These are phyloP conservation scores for Trypanosoma scelopori DNA, from an alignment of 208 protist species.

Conservation along the genomic window DNA sequence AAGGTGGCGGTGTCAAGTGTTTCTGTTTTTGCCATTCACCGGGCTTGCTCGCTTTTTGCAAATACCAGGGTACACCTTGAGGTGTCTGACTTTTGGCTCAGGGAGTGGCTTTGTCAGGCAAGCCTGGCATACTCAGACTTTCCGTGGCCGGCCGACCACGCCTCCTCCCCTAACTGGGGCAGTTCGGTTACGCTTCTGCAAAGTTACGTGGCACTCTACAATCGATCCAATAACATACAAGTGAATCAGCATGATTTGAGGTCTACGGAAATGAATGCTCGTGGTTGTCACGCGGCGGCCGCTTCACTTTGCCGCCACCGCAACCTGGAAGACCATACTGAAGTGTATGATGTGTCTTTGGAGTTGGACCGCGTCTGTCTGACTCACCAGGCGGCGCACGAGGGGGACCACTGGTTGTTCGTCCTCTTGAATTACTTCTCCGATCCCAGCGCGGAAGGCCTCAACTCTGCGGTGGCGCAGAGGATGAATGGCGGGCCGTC, in stretches of 20 bases:
- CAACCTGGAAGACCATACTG: constrained; percentile 29
- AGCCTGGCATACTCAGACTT: constrained; percentile 20
- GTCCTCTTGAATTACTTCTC: constrained; percentile 53
- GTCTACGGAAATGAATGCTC: neutral
- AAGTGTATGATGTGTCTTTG: constrained; percentile 29
- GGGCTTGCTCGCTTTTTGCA: constrained; percentile 6
- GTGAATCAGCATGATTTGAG: neutral
- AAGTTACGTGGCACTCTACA: constrained; percentile 32
- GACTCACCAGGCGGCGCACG: constrained; percentile 44
- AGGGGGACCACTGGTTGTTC: constrained; percentile 52
- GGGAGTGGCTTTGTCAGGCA: constrained; percentile 19
- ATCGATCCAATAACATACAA: constrained; percentile 19
- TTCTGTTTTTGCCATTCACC: constrained; percentile 22
- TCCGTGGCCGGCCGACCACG: constrained; percentile 27
- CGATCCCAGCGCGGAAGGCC: constrained; percentile 10
- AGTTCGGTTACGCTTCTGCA: constrained; percentile 22
- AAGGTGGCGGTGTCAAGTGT: constrained; percentile 21
- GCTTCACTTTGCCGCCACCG: constrained; percentile 28
- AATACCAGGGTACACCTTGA: constrained; percentile 14
- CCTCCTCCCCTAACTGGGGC: constrained; percentile 28
- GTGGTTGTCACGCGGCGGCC: constrained; percentile 10
- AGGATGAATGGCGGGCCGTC: neutral
- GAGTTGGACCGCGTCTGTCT: constrained; percentile 37
- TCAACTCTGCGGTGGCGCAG: constrained; percentile 19
- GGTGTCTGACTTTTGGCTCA: constrained; percentile 16